A percentile compares a stretch with the other conserved stretches of the same genome.
Conservation (phyloP, 106 monocot species). For the Cymbidium sinense region DNA sequence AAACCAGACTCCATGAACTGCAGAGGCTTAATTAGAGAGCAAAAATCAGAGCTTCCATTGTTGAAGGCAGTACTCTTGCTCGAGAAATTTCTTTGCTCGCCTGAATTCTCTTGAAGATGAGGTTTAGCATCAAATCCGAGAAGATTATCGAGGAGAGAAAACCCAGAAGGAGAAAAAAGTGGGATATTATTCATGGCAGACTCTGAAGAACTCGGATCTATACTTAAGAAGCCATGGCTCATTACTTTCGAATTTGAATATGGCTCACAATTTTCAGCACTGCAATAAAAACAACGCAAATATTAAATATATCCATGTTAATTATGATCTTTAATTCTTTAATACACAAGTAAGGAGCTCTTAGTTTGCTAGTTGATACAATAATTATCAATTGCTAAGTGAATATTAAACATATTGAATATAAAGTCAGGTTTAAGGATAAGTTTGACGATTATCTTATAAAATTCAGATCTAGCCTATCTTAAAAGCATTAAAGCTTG, state of each 20-base stretch:
- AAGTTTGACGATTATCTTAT: too few relatives aligned
- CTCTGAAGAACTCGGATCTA: slow-evolving; percentile 3
- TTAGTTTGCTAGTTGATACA: too few relatives aligned
- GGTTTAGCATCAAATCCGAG: not conserved
- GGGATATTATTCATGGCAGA: not conserved
- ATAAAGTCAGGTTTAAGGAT: too few relatives aligned
- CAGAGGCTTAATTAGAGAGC: not conserved
- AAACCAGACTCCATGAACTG: not conserved
- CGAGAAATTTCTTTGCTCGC: not conserved
- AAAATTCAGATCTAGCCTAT: too few relatives aligned
- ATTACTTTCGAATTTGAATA: not conserved
- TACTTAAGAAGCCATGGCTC: not conserved
- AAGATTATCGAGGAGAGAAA: not conserved
- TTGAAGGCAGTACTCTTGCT: not conserved
- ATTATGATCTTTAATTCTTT: too few relatives aligned
- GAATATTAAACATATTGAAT: too few relatives aligned
- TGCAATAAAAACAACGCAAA: not conserved
- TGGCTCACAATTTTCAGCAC: not conserved
- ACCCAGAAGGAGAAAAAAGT: not conserved
- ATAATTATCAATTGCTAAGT: too few relatives aligned
- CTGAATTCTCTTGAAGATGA: not conserved
- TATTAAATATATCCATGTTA: too few relatives aligned
- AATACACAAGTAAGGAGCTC: too few relatives aligned
- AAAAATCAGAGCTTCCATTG: not conserved
- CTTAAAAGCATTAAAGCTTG: too few relatives aligned